Evolutionary conservation across 805 yeast species (phyloP).

Genomic region (Nakazawaea populi): DNA sequence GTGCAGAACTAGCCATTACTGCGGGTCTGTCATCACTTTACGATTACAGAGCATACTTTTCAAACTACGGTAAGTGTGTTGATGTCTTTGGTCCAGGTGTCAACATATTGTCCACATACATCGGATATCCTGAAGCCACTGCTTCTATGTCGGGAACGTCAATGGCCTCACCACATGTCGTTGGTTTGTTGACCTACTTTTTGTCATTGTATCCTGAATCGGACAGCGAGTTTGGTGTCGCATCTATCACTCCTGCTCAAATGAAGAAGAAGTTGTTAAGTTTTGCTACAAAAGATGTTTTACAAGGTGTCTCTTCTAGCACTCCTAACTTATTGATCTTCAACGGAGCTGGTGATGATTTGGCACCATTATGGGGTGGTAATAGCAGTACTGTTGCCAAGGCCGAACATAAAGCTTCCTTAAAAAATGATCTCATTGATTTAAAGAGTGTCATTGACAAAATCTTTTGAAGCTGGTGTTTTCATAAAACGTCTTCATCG

Average conservation of each 20-base stretch:
- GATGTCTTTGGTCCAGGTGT: constrained; percentile 53
- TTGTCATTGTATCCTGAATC: constrained; percentile 49
- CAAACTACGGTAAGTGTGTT: constrained; percentile 48
- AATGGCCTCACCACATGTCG: constrained; percentile 58
- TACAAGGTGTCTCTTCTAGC: constrained; percentile 38
- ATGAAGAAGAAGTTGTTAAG: constrained; percentile 47
- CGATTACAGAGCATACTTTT: constrained; percentile 45
- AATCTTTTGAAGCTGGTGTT: background rate
- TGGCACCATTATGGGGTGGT: constrained; percentile 43
- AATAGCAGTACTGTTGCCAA: background rate
- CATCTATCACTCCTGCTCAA: constrained; percentile 43
- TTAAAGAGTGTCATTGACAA: background rate
- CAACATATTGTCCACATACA: constrained; percentile 50
- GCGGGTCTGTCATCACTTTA: constrained; percentile 43
- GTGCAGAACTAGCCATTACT: constrained; percentile 48
- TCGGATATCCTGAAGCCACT: constrained; percentile 44
- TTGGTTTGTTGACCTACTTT: constrained; percentile 51
- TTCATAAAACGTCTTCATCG: too few relatives aligned
- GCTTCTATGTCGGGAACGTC: constrained; percentile 56
- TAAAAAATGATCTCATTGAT: background rate
- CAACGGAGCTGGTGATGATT: constrained; percentile 56
- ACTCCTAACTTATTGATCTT: constrained; percentile 55
- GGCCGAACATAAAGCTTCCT: background rate
- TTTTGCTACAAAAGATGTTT: constrained; percentile 42
- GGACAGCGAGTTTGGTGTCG: constrained; percentile 40